Evolutionary conservation across 805 yeast species (phyloP), one percentile per base, ranked within the genome.

Genomic region (Nakazawaea ishiwadae): DNA sequence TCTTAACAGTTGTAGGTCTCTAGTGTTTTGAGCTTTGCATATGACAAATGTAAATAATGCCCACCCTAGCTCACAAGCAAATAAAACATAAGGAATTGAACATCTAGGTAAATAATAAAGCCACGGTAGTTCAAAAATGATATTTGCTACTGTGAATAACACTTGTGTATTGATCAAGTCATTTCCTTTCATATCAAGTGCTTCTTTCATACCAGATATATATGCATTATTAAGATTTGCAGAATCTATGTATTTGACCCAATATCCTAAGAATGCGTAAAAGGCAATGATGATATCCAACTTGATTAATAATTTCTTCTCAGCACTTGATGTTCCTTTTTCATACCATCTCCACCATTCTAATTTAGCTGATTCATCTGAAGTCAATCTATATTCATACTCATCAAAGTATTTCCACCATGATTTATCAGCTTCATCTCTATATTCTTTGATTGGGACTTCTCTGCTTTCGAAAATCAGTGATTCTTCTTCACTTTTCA

Each of bases 161-260:
- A 74, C 77, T 48, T 77, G 81, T 66, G 80, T 71, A 47, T 79
- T 64, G 38, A 78, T 75, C 44, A 81, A 66, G 49, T 81, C 86
- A 52, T 81, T 77, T 10, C 84, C 85, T 40, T 67, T 52, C 73
- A 83, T 71, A 4, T 66, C 65, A 28, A 81, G 60, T 31, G 65
- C 78, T 49, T 72, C 78, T 45, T 70, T 59, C 75, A 83, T 68
- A 14, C 84, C 83, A 11, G 81, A 71, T 29, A 77, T 79, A 51
- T 80, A 82, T 1, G 87, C 88, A 52, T 81, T 79, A 46, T 69
- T 72, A 42, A 77, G 62, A 56, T 81, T 82, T 35, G 75, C 63
- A 43, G 70, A 71, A 52, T 83, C 88, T 37, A 83, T 61, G 42
- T 77, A 75, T 55, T 81, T 82, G 43, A 81, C 75, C 84, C 85